Base-by-base conservation (phyloP, 495 filamentous ascomycete genomes). In the Apodospora peruviana region DNA sequence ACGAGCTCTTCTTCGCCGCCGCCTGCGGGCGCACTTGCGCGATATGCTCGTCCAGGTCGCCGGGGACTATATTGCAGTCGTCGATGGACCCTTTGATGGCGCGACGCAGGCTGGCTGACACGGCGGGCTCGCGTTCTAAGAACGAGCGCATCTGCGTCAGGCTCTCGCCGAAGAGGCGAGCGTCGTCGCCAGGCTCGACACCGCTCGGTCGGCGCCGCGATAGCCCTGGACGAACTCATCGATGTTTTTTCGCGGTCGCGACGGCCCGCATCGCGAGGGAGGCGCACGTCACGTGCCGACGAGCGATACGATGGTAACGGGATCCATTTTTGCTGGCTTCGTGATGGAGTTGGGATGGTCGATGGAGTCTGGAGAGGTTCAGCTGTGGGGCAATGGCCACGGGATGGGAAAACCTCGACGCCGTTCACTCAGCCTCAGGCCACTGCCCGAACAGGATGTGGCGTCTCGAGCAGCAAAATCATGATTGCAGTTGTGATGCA, bases 11-110 rank as follows among this genome's bases (percentile, higher is more conserved):
- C 2, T 14, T 14, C 21, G 19, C 40, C 2, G 14, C 23, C 22
- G 19, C 40, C 4, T 18, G 4, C 2, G 21, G 40, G 7, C 5
- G 19, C 18, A 25, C 21, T 16, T 23, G 16, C 2, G 16, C 21
- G 40, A 43, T 21, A 43, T 43, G 40, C 10, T 43, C 40, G 10
- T 43, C 40, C 4, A 43, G 40, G 18, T 43, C 40, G 21, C 8
- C 40, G 2, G 25, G 23, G 21, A 43, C 40, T 10, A 27, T 43
- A 5, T 23, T 8, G 22, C 19, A 43, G 20, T 43, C 21, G 16
- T 24, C 40, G 20, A 43, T n/a, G 14, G 40, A 43, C 16, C 18
- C 19, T 22, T 43, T 23, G 40, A 43, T 43, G 19, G 21, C 25
- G 21, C 20, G 19, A 9, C 22, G 3, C 21, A 43, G 21, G 10